Evolutionary conservation across 352 stramenopile genomes (phyloP).

Genomic region (Peronospora belbahrii): DNA sequence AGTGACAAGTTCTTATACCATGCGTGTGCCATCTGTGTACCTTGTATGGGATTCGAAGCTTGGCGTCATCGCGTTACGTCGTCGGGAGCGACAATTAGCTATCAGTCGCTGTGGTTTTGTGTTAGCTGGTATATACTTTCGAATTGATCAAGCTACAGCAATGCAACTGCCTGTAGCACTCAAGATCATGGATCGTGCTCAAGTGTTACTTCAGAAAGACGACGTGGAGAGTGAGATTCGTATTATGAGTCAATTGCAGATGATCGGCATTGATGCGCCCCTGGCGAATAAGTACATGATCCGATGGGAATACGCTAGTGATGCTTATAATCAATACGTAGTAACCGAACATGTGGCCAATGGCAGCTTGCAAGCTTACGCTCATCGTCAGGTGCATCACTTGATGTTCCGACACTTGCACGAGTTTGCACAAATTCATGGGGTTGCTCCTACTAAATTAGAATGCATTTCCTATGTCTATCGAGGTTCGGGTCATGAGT

Average conservation of each 20-base stretch:
- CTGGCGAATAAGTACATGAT: conserved; percentile 66
- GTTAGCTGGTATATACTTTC: conserved; percentile 71
- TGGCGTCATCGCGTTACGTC: conserved; percentile 67
- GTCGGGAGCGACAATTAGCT: conserved; percentile 55
- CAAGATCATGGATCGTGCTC: conserved; percentile 73
- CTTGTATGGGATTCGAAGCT: conserved; percentile 56
- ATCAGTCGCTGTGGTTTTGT: conserved; percentile 78
- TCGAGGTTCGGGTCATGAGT: conserved; percentile 57
- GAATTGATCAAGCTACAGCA: conserved; percentile 33
- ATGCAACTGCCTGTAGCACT: conserved; percentile 58
- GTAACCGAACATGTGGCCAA: conserved; percentile 78
- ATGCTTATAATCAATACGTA: conserved; percentile 73
- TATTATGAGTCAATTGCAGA: conserved; percentile 74
- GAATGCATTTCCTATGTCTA: conserved; percentile 81
- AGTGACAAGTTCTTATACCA: conserved; percentile 37
- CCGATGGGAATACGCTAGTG: conserved; percentile 67
- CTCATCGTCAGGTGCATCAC: conserved; percentile 58
- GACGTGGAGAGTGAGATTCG: conserved; percentile 77
- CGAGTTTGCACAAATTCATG: conserved; percentile 52
- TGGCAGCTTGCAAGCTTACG: conserved; percentile 64
- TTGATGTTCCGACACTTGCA: conserved; percentile 69
- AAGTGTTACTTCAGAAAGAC: conserved; percentile 66
- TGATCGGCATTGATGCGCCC: conserved; percentile 60
- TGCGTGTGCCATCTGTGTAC: conserved; percentile 58
- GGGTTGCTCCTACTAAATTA: conserved; percentile 53